Evolutionary conservation across 345 rosid genomes (phyloP), one percentile per base, ranked within the genome.

Genomic region (Eucalyptus erythrocorys): DNA sequence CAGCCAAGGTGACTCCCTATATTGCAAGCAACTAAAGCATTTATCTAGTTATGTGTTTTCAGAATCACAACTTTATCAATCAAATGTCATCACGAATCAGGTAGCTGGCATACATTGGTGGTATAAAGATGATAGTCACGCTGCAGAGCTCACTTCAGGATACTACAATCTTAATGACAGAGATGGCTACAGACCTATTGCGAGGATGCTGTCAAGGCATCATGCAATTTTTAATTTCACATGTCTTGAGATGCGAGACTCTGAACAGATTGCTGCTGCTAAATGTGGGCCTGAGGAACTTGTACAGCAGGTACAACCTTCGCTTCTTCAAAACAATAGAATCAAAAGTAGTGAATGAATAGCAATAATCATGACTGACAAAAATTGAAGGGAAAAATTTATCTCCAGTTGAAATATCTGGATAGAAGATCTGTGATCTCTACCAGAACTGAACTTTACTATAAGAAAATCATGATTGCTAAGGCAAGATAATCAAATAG

Each of bases 41-140:
- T 12, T 40, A 76, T 76, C 30, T 40, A 40, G 84, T 40, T 10
- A 40, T 76, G 84, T 11, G 47, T 11, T 40, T 76, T 76, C 30
- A 76, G 84, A 76, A 76, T 76, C 84, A 76, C 7, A 76, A 76
- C 82, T 76, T 76, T 40, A 40, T 37, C 82, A 68, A 34, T 84
- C 82, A 81, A 19, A 32, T 87, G 87, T 64, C 40, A 57, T 43
- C 57, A 88, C 21, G 22, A 68, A 86, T 90, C 90, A 96, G 98
- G 96, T 96, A 40, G 93, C 99, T n/a, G 97, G 98, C 68, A 95
- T 96, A 57, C 98, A 96, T 68, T 97, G 99, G 99, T 95, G 99
- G 99, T 97, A 96, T 88, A 93, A 94, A 86, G 61, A 92, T 76
- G 90, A 91, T 15, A 95, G 92, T 89, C 99, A 97, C 88, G 99